A percentile compares a stretch with the other conserved stretches of the same genome.
Evolutionary conservation across 2,329 filamentous ascomycete species (phyloP).

Genomic region (Tolypocladium guangdongense): DNA sequence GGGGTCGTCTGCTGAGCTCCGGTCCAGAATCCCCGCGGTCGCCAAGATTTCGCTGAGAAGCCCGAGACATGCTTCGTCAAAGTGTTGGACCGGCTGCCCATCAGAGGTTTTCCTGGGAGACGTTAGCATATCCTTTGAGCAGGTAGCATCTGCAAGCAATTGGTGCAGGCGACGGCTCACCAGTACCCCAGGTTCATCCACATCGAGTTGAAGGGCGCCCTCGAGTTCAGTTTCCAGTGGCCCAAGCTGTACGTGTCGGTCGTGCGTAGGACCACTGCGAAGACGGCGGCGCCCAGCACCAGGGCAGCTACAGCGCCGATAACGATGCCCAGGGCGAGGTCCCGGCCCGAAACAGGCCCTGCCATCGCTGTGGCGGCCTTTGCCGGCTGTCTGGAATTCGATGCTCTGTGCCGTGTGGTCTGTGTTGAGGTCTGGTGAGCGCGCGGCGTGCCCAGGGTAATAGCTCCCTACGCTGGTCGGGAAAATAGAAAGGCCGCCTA

Average conservation of each 20-base stretch:
- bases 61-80: conserved; percentile 35
- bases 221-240: conserved; percentile 44
- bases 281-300: conserved; percentile 5
- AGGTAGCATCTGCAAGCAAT: neutral
- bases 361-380: neutral
- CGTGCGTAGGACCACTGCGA: conserved; percentile 11
- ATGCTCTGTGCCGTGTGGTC: neutral
- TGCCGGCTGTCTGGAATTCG: neutral
- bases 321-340: conserved; percentile 17
- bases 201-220: conserved; percentile 36
- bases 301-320: conserved; percentile 13
- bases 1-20: neutral
- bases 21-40: conserved; percentile 26
- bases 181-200: conserved; percentile 57
- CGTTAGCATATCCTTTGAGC: neutral
- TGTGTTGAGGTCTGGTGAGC: no score
- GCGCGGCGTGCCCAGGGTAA: no score
- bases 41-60: conserved; percentile 36
- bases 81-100: conserved; percentile 20
- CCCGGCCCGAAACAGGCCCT: conserved; percentile 6
- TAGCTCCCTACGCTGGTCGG: no score
- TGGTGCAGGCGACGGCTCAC: conserved; percentile 22
- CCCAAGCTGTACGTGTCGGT: conserved; percentile 35
- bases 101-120: conserved; percentile 16
- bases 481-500: no score